Evolutionary conservation across 306 rosid species (phyloP).

Genomic region (Vigna angularis): DNA sequence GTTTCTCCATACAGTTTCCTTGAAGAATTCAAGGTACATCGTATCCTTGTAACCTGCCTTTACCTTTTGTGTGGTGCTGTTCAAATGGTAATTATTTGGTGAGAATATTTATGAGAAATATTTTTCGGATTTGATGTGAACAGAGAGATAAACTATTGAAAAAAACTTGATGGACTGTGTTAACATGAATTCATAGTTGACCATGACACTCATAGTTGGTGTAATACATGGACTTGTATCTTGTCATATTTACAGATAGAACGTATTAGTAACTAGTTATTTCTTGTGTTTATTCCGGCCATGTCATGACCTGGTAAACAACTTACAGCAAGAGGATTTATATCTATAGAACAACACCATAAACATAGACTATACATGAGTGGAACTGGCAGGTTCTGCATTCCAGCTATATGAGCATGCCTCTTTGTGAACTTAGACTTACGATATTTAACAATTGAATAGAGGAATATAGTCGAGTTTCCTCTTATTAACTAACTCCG

Average conservation of each 20-base stretch:
- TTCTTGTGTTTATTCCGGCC: background rate
- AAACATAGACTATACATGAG: background rate
- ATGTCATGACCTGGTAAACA: background rate
- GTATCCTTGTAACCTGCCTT: constrained; percentile 20
- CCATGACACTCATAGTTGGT: constrained; percentile 11
- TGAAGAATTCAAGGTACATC: constrained; percentile 51
- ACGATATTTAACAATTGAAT: background rate
- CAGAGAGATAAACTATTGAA: constrained; percentile 13
- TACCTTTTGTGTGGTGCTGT: constrained; percentile 19
- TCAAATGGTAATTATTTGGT: constrained; percentile 32
- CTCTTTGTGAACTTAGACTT: background rate
- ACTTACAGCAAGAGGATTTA: background rate
- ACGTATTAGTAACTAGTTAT: background rate
- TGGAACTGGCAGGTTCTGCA: background rate
- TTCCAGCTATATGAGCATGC: background rate
- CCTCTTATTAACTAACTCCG: background rate
- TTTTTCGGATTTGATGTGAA: constrained; percentile 12
- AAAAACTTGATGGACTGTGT: constrained; percentile 22
- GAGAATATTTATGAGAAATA: constrained; percentile 22
- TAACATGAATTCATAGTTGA: constrained; percentile 8
- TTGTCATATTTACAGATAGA: background rate
- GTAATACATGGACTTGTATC: constrained; percentile 2
- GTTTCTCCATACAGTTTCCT: constrained; percentile 73
- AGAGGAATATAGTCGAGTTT: background rate
- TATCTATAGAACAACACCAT: constrained; percentile 1